A percentile compares a stretch with the other conserved stretches of the same genome.
Conservation (phyloP, 2,329 filamentous ascomycete genomes). For the Helicocarpus griseus region DNA sequence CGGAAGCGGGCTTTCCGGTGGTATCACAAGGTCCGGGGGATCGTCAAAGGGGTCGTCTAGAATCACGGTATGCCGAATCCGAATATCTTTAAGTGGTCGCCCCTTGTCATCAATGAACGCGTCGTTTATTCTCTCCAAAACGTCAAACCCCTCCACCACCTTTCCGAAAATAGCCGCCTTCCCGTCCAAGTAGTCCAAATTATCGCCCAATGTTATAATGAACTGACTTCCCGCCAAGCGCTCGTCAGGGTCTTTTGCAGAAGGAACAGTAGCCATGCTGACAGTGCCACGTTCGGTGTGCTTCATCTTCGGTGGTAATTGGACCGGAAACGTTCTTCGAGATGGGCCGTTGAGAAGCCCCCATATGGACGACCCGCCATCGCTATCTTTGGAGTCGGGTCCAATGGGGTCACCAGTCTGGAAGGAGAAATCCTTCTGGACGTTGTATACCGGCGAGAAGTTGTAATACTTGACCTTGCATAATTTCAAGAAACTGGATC, state of each 20-base stretch:
- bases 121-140: conserved; percentile 83
- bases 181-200: conserved; percentile 82
- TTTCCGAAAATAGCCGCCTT: conserved; percentile 93
- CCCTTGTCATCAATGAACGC: conserved; percentile 80
- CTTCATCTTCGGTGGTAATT: conserved; percentile 78
- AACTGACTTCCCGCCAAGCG: conserved; percentile 86
- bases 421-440: conserved; percentile 93
- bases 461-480: conserved; percentile 99
- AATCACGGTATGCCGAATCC: conserved; percentile 84
- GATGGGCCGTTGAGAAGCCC: conserved; percentile 61
- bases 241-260: conserved; percentile 65
- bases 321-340: conserved; percentile 70
- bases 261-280: conserved; percentile 89
- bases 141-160: conserved; percentile 92
- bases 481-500: conserved; percentile 81
- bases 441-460: conserved; percentile 81
- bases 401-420: conserved; percentile 93
- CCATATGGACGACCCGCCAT: conserved; percentile 93
- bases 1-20: conserved; percentile 69
- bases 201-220: conserved; percentile 79
- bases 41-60: conserved; percentile 90
- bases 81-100: conserved; percentile 83
- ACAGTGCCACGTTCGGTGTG: conserved; percentile 85
- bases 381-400: conserved; percentile 70
- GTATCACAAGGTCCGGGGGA: conserved; percentile 64